Evolutionary conservation across 2,329 filamentous ascomycete genomes (phyloP).

Genomic region (Hirsutella rhossiliensis): DNA sequence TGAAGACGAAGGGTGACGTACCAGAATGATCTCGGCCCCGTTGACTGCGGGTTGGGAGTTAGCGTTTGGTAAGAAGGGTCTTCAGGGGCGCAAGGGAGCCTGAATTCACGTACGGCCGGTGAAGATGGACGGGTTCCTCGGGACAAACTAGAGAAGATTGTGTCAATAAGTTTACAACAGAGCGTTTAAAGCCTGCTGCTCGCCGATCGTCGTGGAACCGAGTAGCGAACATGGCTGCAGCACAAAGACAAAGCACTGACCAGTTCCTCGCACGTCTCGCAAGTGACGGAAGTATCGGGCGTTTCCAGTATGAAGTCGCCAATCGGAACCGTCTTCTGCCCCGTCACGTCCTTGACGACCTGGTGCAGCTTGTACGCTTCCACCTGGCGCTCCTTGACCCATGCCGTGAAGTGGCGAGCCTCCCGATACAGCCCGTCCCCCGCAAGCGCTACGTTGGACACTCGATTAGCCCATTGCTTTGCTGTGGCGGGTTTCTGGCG

Average conservation of each 20-base stretch:
- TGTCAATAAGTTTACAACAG: too few relatives aligned
- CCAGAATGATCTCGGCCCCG: not conserved
- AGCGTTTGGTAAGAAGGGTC: too few relatives aligned
- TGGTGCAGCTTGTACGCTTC: slow-evolving; percentile 1
- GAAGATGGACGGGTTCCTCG: not conserved
- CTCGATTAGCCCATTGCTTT: too few relatives aligned
- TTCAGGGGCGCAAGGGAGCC: too few relatives aligned
- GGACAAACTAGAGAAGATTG: not conserved
- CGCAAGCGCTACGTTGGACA: not conserved
- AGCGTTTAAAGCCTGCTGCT: too few relatives aligned
- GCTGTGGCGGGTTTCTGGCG: too few relatives aligned
- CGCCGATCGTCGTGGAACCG: not conserved
- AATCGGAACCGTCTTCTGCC: not conserved
- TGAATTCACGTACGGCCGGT: not conserved
- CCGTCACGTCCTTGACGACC: not conserved
- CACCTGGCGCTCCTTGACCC: not conserved
- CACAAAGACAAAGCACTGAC: not conserved
- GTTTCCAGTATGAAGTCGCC: slow-evolving; percentile 1
- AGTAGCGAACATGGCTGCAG: not conserved
- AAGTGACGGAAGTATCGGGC: not conserved
- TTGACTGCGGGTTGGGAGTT: not conserved
- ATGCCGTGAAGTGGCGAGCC: slow-evolving; percentile 2
- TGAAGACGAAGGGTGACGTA: too few relatives aligned
- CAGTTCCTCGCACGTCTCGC: slow-evolving; percentile 1
- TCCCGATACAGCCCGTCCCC: slow-evolving; percentile 3